Base-by-base conservation (phyloP, 306 rosid genomes). In the Cicer arietinum region DNA sequence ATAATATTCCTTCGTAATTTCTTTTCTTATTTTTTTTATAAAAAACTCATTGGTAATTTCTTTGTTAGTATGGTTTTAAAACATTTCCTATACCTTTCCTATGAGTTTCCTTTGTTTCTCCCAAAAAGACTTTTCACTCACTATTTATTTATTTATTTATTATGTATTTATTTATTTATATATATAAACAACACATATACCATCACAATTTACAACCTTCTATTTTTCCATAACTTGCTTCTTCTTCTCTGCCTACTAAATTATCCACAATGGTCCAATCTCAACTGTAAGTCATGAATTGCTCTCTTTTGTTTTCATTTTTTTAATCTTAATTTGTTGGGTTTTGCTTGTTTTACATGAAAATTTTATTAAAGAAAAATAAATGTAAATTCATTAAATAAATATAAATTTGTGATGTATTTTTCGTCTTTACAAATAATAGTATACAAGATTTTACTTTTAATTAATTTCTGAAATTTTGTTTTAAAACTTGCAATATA, bases 251-350 rank as follows among this genome's bases (percentile, higher is more conserved):
- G 20, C 37, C 45, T 35, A 35, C 67, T 37, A 44, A 44, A 7
- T 60, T 8, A 10, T 6, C 1, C 69, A 73, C 56, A 73, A 79
- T 79, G 83, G 41, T 2, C 6, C 54, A 35, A 12, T n/a, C 74
- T 64, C 40, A 57, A 73, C 6, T 3, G 83, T 82, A 78, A 5
- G 80, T 30, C 37, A 30, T 60, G 12, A 56, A 2, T 7, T 58
- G 10, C n/a, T 64, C 4, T 42, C 46, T 20, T n/a, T n/a, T 11
- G 2, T 65, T 53, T 4, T 13, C 6, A 7, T 11, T 60, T 64
- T 12, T 9, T 48, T 58, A 68, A 5, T 7, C 10, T 41, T 22
- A 0, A 1, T 67, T 56, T 76, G 41, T 16, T 11, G 11, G 37
- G 11, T 14, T 67, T 53, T 40, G 7, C 6, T 58, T 30, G 12